Percentiles rank a stretch among this genome's conserved stretches.
Conservation (phyloP, 192 early-diverging fungal species). For the Backusella parvicylindrica region DNA sequence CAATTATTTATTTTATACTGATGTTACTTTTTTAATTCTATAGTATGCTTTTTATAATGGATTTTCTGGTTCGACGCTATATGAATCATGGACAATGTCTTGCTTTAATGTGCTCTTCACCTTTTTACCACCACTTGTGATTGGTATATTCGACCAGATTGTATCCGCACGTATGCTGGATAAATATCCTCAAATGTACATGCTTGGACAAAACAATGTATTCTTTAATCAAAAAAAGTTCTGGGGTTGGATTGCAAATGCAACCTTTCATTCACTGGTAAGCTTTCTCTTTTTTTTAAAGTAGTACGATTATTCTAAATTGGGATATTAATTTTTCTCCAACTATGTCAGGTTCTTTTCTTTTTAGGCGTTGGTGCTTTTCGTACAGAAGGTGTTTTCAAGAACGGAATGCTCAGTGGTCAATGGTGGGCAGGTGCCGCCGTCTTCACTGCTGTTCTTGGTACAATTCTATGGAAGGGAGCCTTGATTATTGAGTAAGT, state of each 20-base stretch:
- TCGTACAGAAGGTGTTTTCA: slow-evolving; percentile 62
- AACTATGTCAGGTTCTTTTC: slow-evolving; percentile 55
- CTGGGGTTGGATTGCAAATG: slow-evolving; percentile 91
- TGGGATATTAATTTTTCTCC: not conserved
- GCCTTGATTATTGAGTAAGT: slow-evolving; percentile 82
- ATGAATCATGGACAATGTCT: slow-evolving; percentile 97
- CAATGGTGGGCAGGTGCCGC: slow-evolving; percentile 90
- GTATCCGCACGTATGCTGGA: slow-evolving; percentile 91
- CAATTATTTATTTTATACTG: not conserved
- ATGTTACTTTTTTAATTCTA: not conserved
- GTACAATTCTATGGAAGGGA: slow-evolving; percentile 90
- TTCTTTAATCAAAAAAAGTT: slow-evolving; percentile 87
- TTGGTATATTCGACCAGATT: slow-evolving; percentile 97
- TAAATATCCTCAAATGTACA: slow-evolving; percentile 96
- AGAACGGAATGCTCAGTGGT: slow-evolving; percentile 70
- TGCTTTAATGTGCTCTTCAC: slow-evolving; percentile 95
- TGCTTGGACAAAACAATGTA: slow-evolving; percentile 64
- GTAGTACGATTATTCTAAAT: not conserved
- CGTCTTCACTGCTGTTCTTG: slow-evolving; percentile 84
- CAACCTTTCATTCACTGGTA: slow-evolving; percentile 87
- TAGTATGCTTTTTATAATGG: slow-evolving; percentile 85
- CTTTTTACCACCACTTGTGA: slow-evolving; percentile 88
- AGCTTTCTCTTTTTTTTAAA: slow-evolving; percentile 26
- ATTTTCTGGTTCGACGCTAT: slow-evolving; percentile 95
- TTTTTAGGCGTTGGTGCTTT: slow-evolving; percentile 66